Evolutionary conservation across 805 yeast genomes (phyloP).

Genomic region (Clavispora carvajalis): DNA sequence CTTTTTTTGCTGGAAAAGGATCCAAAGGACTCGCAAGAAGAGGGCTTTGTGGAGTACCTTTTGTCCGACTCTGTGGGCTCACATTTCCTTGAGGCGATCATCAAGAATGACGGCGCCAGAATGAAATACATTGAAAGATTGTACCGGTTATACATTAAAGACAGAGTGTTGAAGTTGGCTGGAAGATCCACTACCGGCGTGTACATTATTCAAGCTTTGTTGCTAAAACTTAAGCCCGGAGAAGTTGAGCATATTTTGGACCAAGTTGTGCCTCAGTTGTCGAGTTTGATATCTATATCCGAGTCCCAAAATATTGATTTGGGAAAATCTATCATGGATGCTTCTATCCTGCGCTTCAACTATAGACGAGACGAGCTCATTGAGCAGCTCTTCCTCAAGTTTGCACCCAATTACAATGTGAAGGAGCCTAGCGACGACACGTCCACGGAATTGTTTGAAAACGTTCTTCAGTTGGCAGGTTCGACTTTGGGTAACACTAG

Average conservation of each 20-base stretch:
- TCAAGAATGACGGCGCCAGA: constrained; percentile 57
- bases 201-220: constrained; percentile 67
- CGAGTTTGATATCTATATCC: constrained; percentile 44
- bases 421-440: constrained; percentile 24
- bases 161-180: constrained; percentile 66
- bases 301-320: constrained; percentile 64
- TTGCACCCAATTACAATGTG: constrained; percentile 35
- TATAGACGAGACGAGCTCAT: constrained; percentile 60
- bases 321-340: constrained; percentile 60
- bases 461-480: constrained; percentile 54
- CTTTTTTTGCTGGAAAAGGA: constrained; percentile 49
- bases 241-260: constrained; percentile 63
- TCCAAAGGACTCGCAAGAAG: constrained; percentile 56
- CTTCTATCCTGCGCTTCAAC: constrained; percentile 52
- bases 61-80: constrained; percentile 89
- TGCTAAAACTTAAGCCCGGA: constrained; percentile 57
- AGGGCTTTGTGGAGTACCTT: constrained; percentile 76
- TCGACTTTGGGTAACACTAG: constrained; percentile 78
- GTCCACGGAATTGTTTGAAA: constrained; percentile 55
- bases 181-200: constrained; percentile 82
- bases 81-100: constrained; percentile 75
- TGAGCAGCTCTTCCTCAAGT: constrained; percentile 35
- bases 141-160: constrained; percentile 65
- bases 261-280: constrained; percentile 60
- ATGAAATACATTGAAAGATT: constrained; percentile 66